Evolutionary conservation across 768 basidiomycete species (phyloP).

Genomic region (Thelephora aurantiotincta): DNA sequence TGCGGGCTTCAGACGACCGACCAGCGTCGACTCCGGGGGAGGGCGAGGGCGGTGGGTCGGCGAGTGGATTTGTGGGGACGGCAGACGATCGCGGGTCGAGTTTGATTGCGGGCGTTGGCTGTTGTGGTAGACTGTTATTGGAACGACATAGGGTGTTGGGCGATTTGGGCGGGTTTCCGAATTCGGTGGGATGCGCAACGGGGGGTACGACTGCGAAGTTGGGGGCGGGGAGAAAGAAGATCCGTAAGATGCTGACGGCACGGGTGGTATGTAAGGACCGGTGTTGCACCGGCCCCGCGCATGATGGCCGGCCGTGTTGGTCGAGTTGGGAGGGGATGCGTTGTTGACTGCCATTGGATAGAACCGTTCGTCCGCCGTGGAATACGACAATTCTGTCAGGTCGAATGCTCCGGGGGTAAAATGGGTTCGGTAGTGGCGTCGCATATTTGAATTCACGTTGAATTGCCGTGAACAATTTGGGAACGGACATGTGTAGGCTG

Average conservation of each 20-base stretch:
- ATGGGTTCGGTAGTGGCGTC: constrained; percentile 66
- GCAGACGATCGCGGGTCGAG: not conserved
- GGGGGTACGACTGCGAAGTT: not conserved
- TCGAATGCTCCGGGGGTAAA: constrained; percentile 4
- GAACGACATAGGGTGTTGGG: not conserved
- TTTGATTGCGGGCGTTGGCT: not conserved
- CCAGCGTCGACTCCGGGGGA: not conserved
- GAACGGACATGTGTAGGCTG: constrained; percentile 65
- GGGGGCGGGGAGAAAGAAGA: no score
- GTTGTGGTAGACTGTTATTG: not conserved
- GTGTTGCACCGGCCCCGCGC: not conserved
- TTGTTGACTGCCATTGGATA: not conserved
- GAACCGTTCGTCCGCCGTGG: not conserved
- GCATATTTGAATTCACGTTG: constrained; percentile 80
- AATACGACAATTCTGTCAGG: not conserved
- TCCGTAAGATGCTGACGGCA: not conserved
- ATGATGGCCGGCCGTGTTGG: not conserved
- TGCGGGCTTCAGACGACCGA: not conserved
- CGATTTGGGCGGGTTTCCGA: not conserved
- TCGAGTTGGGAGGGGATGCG: not conserved
- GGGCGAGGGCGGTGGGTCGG: not conserved
- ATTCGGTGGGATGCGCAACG: not conserved
- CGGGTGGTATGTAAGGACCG: not conserved
- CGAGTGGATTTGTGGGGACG: not conserved
- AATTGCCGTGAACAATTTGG: constrained; percentile 65